These are phyloP conservation scores for Cryptococcus sp. DNA, from an alignment of 1,284 basidiomycete genomes.

Conservation along the genomic window DNA sequence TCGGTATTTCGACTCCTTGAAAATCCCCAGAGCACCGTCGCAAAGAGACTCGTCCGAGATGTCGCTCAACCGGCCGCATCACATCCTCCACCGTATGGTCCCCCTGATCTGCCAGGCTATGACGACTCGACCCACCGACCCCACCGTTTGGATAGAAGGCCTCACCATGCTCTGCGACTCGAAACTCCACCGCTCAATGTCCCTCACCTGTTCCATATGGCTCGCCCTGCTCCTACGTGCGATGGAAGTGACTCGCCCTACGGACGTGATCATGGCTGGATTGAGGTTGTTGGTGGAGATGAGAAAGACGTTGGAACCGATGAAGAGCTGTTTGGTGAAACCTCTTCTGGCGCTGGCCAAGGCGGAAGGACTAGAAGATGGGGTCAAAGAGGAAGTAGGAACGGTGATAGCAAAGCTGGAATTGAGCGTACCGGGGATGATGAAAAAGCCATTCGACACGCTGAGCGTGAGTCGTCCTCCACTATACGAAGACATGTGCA, in stretches of 20 bases:
- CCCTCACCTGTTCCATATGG: slow-evolving; percentile 32
- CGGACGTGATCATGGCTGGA: slow-evolving; percentile 18
- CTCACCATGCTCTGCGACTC: slow-evolving; percentile 22
- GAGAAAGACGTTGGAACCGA: slow-evolving; percentile 23
- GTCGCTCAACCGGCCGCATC: slow-evolving; percentile 21
- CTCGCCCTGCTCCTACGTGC: slow-evolving; percentile 29
- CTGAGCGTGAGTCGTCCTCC: not conserved
- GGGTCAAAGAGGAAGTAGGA: slow-evolving; percentile 10
- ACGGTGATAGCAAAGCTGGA: slow-evolving; percentile 11
- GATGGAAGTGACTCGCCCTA: slow-evolving; percentile 16
- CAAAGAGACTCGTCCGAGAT: slow-evolving; percentile 5
- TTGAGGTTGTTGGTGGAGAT: slow-evolving; percentile 20
- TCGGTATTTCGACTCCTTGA: no score
- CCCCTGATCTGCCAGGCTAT: slow-evolving; percentile 35
- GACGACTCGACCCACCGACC: slow-evolving; percentile 21
- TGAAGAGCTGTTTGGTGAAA: slow-evolving; percentile 32
- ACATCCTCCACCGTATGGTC: slow-evolving; percentile 32
- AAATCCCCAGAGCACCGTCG: no score
- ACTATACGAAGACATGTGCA: slow-evolving; percentile 1
- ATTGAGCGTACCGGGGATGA: slow-evolving; percentile 11
- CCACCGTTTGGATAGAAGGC: slow-evolving; percentile 29
- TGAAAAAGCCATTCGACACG: slow-evolving; percentile 8
- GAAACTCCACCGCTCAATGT: slow-evolving; percentile 23
- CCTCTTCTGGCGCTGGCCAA: slow-evolving; percentile 20
- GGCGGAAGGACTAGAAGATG: slow-evolving; percentile 2